Evolutionary conservation across 306 rosid genomes (phyloP).

Genomic region (Mimosa pudica): DNA sequence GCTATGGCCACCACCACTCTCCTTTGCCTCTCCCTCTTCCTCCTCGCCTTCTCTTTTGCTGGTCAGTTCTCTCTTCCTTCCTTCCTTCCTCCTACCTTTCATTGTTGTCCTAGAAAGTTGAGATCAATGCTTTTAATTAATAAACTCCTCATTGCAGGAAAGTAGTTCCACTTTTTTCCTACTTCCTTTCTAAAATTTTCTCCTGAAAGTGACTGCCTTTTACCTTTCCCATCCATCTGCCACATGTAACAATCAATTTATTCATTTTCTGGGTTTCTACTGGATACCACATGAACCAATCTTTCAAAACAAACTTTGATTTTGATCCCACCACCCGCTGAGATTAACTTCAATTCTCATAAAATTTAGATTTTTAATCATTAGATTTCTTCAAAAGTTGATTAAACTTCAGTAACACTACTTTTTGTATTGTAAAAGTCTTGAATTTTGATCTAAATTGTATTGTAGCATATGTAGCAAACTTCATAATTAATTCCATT

Average conservation of each 20-base stretch:
- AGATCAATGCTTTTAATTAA: not conserved
- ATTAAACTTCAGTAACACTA: too few species aligned
- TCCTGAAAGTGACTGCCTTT: not conserved
- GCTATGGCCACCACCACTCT: constrained; percentile 41
- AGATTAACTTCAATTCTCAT: not conserved
- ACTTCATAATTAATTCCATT: not conserved
- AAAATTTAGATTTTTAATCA: not conserved
- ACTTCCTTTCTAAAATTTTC: constrained; percentile 1
- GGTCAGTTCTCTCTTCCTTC: constrained; percentile 41
- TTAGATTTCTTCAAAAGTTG: too few species aligned
- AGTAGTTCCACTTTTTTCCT: constrained; percentile 17
- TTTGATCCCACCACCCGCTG: not conserved
- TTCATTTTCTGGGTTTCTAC: not conserved
- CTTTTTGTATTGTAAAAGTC: too few species aligned
- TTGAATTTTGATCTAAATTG: too few species aligned
- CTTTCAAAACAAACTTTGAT: not conserved
- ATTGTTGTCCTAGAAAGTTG: not conserved
- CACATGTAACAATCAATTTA: not conserved
- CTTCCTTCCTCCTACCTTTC: not conserved
- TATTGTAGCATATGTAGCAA: too few species aligned
- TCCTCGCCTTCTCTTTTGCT: constrained; percentile 36
- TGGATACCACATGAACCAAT: not conserved
- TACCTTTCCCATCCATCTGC: not conserved
- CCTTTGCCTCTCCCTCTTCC: constrained; percentile 37
- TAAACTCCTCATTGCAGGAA: not conserved